Conservation (phyloP, 495 filamentous ascomycete species). For the Penicillium parvum region DNA sequence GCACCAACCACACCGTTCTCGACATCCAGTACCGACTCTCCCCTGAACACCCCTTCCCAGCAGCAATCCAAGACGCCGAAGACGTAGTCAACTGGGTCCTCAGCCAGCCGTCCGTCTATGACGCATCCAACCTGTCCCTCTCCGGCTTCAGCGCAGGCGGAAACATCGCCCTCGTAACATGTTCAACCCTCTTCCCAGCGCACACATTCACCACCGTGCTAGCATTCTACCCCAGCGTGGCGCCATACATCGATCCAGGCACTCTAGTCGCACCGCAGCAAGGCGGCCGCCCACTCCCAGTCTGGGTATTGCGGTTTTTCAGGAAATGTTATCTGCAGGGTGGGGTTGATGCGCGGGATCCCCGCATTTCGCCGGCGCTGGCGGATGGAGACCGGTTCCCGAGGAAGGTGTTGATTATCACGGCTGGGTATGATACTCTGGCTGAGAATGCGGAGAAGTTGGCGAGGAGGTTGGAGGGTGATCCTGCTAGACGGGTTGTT, state of each 20-base stretch:
- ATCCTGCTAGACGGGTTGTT: too few relatives aligned
- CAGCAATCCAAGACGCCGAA: conserved; percentile 59
- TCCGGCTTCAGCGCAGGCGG: conserved; percentile 18
- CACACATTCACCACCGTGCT: neutral
- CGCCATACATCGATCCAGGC: too few relatives aligned
- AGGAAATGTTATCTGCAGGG: neutral
- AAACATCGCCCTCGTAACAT: neutral
- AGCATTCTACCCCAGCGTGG: neutral
- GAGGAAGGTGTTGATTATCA: neutral
- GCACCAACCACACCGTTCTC: conserved; percentile 19
- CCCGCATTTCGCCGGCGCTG: neutral
- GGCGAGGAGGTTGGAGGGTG: too few relatives aligned
- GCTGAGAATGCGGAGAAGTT: neutral
- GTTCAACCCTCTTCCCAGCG: neutral
- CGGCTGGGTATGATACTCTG: neutral
- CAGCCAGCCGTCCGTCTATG: conserved; percentile 4
- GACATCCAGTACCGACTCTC: conserved; percentile 63
- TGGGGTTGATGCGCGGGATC: too few relatives aligned
- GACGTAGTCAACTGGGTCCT: conserved; percentile 17
- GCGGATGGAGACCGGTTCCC: neutral
- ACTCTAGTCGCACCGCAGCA: too few relatives aligned
- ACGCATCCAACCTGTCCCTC: conserved; percentile 15
- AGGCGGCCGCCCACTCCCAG: neutral
- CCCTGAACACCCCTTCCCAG: conserved; percentile 64
- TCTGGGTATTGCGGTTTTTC: neutral